Percentiles rank a stretch among this genome's conserved stretches.
Conservation (phyloP, 2,329 filamentous ascomycete species). For the Sporothrix phasma region DNA sequence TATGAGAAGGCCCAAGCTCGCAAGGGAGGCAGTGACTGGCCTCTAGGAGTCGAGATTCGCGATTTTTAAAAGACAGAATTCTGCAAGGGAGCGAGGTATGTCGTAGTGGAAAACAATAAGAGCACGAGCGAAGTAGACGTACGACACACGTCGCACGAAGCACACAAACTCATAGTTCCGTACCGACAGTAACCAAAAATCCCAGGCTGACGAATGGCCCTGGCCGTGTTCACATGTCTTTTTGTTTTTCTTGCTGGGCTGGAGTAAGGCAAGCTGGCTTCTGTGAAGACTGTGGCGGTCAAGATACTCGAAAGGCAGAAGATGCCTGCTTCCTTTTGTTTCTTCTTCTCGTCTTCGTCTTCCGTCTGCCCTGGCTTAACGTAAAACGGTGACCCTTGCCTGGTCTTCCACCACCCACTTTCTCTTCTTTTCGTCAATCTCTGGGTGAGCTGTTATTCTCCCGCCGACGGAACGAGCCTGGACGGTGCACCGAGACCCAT, state of each 20-base stretch:
- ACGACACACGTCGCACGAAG: neutral
- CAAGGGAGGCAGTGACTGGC: neutral
- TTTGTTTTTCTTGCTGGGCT: neutral
- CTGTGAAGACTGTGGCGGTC: neutral
- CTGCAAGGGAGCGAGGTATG: constrained; percentile 2
- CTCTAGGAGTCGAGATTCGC: neutral
- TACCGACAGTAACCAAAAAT: too few relatives aligned
- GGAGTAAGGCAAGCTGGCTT: constrained; percentile 5
- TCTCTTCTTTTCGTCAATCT: neutral
- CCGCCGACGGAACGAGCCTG: neutral
- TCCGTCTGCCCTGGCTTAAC: too few relatives aligned
- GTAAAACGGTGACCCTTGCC: too few relatives aligned
- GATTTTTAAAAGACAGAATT: neutral
- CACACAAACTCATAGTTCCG: too few relatives aligned
- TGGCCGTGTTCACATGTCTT: neutral
- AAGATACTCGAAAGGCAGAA: neutral
- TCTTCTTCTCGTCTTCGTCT: neutral
- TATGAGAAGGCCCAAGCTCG: neutral
- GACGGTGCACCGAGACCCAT: neutral
- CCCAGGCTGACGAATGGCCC: neutral
- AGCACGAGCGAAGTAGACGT: neutral
- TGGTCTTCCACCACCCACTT: too few relatives aligned
- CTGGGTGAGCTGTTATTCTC: neutral
- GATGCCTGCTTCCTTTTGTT: neutral
- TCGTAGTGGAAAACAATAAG: too few relatives aligned